A percentile compares a stretch with the other conserved stretches of the same genome.
These are phyloP conservation scores for Elongisporangium undulatum DNA, from an alignment of 352 stramenopile species.

Conservation along the genomic window DNA sequence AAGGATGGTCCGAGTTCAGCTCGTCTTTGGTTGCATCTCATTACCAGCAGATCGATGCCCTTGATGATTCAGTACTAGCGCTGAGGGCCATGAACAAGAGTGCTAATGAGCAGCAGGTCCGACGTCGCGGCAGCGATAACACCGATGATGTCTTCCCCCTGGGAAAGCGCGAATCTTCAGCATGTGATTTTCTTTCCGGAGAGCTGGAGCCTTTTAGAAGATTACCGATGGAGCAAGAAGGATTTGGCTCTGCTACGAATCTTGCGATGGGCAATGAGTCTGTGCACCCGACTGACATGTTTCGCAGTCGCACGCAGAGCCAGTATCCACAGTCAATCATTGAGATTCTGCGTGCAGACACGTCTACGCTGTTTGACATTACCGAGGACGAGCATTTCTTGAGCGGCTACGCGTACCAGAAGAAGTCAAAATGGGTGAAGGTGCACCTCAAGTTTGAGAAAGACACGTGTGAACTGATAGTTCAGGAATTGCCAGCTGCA, in stretches of 20 bases:
- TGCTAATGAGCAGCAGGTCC: neutral
- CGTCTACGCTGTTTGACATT: conserved; percentile 46
- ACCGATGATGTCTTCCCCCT: conserved; percentile 51
- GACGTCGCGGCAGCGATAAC: conserved; percentile 22
- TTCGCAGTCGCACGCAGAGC: conserved; percentile 64
- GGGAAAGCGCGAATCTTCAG: conserved; percentile 48
- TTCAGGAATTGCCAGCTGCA: conserved; percentile 30
- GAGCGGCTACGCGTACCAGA: conserved; percentile 68
- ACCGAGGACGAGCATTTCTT: conserved; percentile 50
- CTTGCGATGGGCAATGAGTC: conserved; percentile 45
- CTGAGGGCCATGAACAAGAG: conserved; percentile 8
- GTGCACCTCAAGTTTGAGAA: conserved; percentile 73
- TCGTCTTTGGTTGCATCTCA: conserved; percentile 65
- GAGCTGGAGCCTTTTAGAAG: conserved; percentile 65
- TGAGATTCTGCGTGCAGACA: conserved; percentile 59
- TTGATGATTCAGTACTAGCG: conserved; percentile 40
- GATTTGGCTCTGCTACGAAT: conserved; percentile 60
- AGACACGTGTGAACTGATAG: conserved; percentile 38
- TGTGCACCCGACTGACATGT: conserved; percentile 66
- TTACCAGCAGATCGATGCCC: conserved; percentile 72
- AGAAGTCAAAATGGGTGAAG: conserved; percentile 69
- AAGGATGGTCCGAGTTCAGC: conserved; percentile 61
- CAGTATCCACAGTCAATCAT: conserved; percentile 70
- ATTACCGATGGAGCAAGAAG: conserved; percentile 67
- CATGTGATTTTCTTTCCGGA: conserved; percentile 56